phyloP scores from a whole-genome alignment of 2,329 filamentous ascomycete species.

The Fusarium armeniacum region DNA sequence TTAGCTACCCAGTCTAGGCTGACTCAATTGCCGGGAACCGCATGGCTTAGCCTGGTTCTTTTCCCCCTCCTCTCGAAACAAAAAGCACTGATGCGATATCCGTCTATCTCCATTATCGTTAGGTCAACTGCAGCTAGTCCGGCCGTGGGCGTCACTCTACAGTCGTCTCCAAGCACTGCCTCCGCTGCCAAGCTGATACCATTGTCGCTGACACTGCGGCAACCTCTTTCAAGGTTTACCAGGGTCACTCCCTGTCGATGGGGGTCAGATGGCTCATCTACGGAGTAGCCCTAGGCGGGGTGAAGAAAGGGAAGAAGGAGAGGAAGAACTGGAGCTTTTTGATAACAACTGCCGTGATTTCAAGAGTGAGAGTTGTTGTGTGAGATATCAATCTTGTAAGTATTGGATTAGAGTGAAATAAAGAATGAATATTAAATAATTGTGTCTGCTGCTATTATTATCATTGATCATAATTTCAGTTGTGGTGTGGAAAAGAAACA shows the following conservation, averaged over 20 bases:
- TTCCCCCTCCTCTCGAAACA: slow-evolving; percentile 50
- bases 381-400: background rate
- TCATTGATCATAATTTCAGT: background rate
- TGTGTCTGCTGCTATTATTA: background rate
- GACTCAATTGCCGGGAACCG: slow-evolving; percentile 42
- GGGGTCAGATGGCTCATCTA: slow-evolving; percentile 18
- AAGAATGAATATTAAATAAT: background rate
- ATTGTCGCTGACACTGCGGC: slow-evolving; percentile 46
- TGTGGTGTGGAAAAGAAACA: slow-evolving; percentile 2
- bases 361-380: background rate
- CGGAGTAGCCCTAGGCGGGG: slow-evolving; percentile 23
- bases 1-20: slow-evolving; percentile 3
- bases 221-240: slow-evolving; percentile 39
- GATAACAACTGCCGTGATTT: slow-evolving; percentile 1
- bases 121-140: slow-evolving; percentile 12
- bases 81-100: slow-evolving; percentile 33
- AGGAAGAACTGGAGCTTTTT: slow-evolving; percentile 22
- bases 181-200: slow-evolving; percentile 46
- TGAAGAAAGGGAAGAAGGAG: slow-evolving; percentile 7
- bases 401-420: background rate
- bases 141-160: slow-evolving; percentile 10
- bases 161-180: slow-evolving; percentile 43
- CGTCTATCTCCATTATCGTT: slow-evolving; percentile 28
- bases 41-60: slow-evolving; percentile 14
- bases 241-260: slow-evolving; percentile 40